These are phyloP conservation scores for rapeseed (Brassica napus) DNA, from an alignment of 345 rosid genomes.

Conservation along the genomic window Da-Ae NC_063445.1:50517501-50518000, in stretches of 20 bases:
- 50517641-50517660: background rate
- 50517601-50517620: slow-evolving; percentile 20
- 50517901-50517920: slow-evolving; percentile 10
- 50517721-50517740: slow-evolving; percentile 56
- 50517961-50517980: slow-evolving; percentile 88
- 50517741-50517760: slow-evolving; percentile 70
- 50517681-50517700: background rate
- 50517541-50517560: no score
- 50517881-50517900: slow-evolving; percentile 36
- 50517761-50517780: slow-evolving; percentile 97
- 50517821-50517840: slow-evolving; percentile 75
- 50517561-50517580: no score
- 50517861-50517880: slow-evolving; percentile 90
- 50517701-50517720: background rate
- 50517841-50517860: slow-evolving; percentile 60
- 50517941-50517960: slow-evolving; percentile 62
- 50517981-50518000: slow-evolving; percentile 82
- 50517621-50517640: slow-evolving; percentile 3
- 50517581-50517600: no score
- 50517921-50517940: slow-evolving; percentile 34
- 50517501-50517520: no score
- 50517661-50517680: slow-evolving; percentile 12
- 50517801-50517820: slow-evolving; percentile 42
- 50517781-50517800: slow-evolving; percentile 77
- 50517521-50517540: no score